Evolutionary conservation across 2,329 filamentous ascomycete genomes (phyloP), one percentile per base, ranked within the genome.

Genomic region (Lachnellula arida): DNA sequence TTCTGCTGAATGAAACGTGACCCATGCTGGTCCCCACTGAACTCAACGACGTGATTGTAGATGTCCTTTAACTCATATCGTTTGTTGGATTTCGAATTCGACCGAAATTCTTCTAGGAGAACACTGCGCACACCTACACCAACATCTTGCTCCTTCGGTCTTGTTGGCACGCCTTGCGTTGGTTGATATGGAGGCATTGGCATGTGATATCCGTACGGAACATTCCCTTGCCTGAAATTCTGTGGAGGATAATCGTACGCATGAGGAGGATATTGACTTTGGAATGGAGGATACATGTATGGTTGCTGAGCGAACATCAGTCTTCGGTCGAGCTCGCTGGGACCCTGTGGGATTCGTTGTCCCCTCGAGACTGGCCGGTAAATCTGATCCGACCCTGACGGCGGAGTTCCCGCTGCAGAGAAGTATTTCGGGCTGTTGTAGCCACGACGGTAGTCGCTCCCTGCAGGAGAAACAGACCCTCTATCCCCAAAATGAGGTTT

Each of bases 1-100:
- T 96, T 97, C 64, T 88, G 84, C 69, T 99, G 94, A 57, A 99
- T 96, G 71, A 97, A 97, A 1, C 94, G 85, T 1, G 94, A 99
- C 1, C 92, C 94, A 65, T 96, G 88, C 70, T 97, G 94, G 68
- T 99, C 94, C 15, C 94, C 93, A 65, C 90, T 92, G 71, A 97
- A 97, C 69, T 97, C 93, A 0, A 96, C 91, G 39, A 97, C 83
- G 67, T 96, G 85, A 53, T 82, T 82, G 69, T 89, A 93, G 44
- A 97, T 93, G 61, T 96, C 89, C 79, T 89, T 92, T 9, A 99
- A 78, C 65, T 96, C 91, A 67, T 85, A 96, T 70, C 82, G 84
- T 53, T 77, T 80, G 70, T 80, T 91, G 0, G 81, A 82, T 71
- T 91, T 95, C 62, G 79, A 81, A 66, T 85, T 88, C 11, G 80